Evolutionary conservation across 805 yeast genomes (phyloP).

Genomic region (Yueomyces sinensis): DNA sequence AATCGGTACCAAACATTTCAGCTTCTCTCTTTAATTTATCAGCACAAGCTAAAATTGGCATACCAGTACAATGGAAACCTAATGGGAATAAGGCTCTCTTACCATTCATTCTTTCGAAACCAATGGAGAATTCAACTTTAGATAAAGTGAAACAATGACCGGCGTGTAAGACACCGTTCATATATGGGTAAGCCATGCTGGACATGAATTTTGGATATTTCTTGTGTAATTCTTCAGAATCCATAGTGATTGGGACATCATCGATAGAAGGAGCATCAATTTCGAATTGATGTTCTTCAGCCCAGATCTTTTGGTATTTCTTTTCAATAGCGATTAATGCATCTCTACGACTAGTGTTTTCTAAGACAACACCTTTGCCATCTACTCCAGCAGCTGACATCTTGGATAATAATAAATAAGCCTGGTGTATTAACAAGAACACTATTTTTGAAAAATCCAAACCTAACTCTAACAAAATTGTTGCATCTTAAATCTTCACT

Average conservation of each 20-base stretch:
- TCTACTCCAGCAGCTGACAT: too few species aligned
- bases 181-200: slow-evolving; percentile 97
- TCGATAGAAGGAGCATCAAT: slow-evolving; percentile 73
- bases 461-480: too few species aligned
- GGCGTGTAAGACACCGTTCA: slow-evolving; percentile 97
- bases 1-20: slow-evolving; percentile 79
- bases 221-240: slow-evolving; percentile 57
- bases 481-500: too few species aligned
- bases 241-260: slow-evolving; percentile 43
- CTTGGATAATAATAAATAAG: too few species aligned
- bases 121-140: slow-evolving; percentile 82
- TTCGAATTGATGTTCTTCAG: slow-evolving; percentile 74
- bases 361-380: slow-evolving; percentile 25
- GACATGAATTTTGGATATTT: slow-evolving; percentile 78
- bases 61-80: slow-evolving; percentile 99
- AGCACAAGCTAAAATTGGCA: slow-evolving; percentile 95
- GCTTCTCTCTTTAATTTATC: slow-evolving; percentile 89
- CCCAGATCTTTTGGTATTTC: slow-evolving; percentile 80
- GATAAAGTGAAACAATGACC: slow-evolving; percentile 95
- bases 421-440: too few species aligned
- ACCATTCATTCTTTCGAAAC: slow-evolving; percentile 91
- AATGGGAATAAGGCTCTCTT: slow-evolving; percentile 86
- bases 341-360: slow-evolving; percentile 87
- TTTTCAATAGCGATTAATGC: slow-evolving; percentile 78
- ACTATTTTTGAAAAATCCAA: too few species aligned